Evolutionary conservation across 768 basidiomycete genomes (phyloP), one percentile per base, ranked within the genome.

Genomic region (Leccinum ochraceum): DNA sequence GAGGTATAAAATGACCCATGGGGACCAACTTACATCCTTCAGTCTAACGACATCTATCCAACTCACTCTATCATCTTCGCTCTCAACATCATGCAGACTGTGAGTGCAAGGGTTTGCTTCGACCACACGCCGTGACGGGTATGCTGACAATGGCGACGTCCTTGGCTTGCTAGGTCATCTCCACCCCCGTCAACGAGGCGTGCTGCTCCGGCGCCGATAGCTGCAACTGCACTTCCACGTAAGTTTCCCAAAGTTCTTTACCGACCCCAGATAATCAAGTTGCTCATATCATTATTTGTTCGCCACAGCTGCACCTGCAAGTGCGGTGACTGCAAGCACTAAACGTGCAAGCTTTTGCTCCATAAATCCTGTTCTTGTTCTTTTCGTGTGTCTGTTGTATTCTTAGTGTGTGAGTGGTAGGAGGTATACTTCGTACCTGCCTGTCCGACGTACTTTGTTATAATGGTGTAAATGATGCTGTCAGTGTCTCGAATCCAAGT

Each of bases 261-360:
- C n/a, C 8, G 14, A 16, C 24, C 34, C 10, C 14, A 10, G 7
- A 17, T 10, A 22, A 22, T 6, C 26, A 9, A 9, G 28, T 54
- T 26, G 32, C 13, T 64, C 26, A 0, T 22, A 6, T n/a, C 24
- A 6, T 24, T 28, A 8, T 51, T 51, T 22, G 51, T 30, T 28
- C 2, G 20, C n/a, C 13, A 17, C 3, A 32, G 67, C 6, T 69
- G 67, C 48, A 30, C 36, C 37, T 68, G 64, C 67, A 63, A 56
- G 42, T 66, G 67, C 34, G 24, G 58, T 48, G 64, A 61, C 52
- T 69, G 67, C 67, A 66, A 63, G 62, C 62, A 64, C 49, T 69
- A 49, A 60, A 57, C n/a, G 46, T 7, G 13, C 46, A 11, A 13
- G 22, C 46, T 6, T 16, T 50, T 24, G 6, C 20, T 20, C 49